These are phyloP conservation scores for Cercospora citrullina DNA, from an alignment of 2,329 filamentous ascomycete genomes.

Conservation along the genomic window DNA sequence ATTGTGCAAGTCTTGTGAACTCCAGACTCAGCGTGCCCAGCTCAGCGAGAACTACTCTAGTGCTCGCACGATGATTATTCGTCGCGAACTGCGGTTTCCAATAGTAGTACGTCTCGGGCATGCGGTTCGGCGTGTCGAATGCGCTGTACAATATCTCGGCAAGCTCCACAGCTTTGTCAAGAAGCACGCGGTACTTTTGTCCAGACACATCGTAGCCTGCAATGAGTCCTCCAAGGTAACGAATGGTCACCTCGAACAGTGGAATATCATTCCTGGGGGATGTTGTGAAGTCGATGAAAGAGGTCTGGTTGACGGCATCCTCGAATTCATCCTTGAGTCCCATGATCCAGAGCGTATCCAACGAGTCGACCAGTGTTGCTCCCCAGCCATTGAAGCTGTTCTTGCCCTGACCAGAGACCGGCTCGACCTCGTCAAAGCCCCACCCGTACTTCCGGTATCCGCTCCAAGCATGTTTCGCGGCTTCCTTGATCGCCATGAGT, in stretches of 20 bases:
- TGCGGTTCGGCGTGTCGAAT: constrained; percentile 91
- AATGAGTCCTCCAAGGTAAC: constrained; percentile 83
- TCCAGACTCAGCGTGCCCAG: constrained; percentile 80
- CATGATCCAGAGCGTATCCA: constrained; percentile 88
- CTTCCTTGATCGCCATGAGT: constrained; percentile 66
- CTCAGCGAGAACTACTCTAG: constrained; percentile 62
- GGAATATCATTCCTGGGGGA: constrained; percentile 69
- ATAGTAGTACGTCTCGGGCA: constrained; percentile 79
- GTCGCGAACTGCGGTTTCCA: constrained; percentile 69
- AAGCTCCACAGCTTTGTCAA: constrained; percentile 76
- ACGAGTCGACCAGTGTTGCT: constrained; percentile 77
- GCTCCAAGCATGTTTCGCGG: constrained; percentile 76
- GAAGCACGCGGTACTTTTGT: constrained; percentile 64
- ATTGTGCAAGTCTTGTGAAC: constrained; percentile 83
- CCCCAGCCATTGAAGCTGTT: constrained; percentile 93
- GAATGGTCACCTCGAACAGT: constrained; percentile 90
- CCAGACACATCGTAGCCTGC: constrained; percentile 83
- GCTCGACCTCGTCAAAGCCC: constrained; percentile 81
- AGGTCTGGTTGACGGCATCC: constrained; percentile 69
- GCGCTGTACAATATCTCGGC: constrained; percentile 77
- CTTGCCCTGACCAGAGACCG: constrained; percentile 64
- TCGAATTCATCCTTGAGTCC: constrained; percentile 76
- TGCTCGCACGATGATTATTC: constrained; percentile 63
- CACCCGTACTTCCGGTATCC: constrained; percentile 80
- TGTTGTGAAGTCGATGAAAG: constrained; percentile 79